Conservation (phyloP, 2,329 filamentous ascomycete species). For the Penicillium sp. region DNA sequence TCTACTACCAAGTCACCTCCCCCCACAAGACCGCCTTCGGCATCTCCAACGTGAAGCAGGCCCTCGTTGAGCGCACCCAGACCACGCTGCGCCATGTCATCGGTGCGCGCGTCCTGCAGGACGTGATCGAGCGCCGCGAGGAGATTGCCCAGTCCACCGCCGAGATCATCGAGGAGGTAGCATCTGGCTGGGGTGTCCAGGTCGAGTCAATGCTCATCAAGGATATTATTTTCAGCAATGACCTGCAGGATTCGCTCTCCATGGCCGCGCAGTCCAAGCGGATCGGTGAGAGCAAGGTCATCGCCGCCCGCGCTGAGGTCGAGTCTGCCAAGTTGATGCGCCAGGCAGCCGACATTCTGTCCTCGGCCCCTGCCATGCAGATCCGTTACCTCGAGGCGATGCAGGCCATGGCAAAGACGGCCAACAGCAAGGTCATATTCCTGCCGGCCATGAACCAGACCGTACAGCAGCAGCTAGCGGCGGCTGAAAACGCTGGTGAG, state of each 20-base stretch:
- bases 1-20: constrained; percentile 96
- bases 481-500: constrained; percentile 56
- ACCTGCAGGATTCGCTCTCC: constrained; percentile 91
- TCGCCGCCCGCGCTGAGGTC: constrained; percentile 93
- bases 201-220: constrained; percentile 99
- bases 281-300: constrained; percentile 97
- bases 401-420: constrained; percentile 96
- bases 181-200: constrained; percentile 88
- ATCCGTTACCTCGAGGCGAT: constrained; percentile 97
- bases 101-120: constrained; percentile 90
- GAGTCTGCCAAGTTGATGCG: constrained; percentile 84
- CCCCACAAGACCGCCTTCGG: constrained; percentile 98
- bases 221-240: constrained; percentile 95
- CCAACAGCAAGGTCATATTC: constrained; percentile 87
- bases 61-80: constrained; percentile 96
- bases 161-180: constrained; percentile 97
- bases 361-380: constrained; percentile 93
- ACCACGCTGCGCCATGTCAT: constrained; percentile 97
- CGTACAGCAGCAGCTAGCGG: constrained; percentile 51
- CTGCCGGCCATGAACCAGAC: constrained; percentile 68
- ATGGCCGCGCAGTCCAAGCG: constrained; percentile 99
- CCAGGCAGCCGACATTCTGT: constrained; percentile 91
- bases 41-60: constrained; percentile 90
- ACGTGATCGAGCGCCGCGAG: constrained; percentile 97
- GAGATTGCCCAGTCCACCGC: constrained; percentile 93